phyloP scores from a whole-genome alignment of 2,329 filamentous ascomycete species.

The Fusarium vanettenii region DNA sequence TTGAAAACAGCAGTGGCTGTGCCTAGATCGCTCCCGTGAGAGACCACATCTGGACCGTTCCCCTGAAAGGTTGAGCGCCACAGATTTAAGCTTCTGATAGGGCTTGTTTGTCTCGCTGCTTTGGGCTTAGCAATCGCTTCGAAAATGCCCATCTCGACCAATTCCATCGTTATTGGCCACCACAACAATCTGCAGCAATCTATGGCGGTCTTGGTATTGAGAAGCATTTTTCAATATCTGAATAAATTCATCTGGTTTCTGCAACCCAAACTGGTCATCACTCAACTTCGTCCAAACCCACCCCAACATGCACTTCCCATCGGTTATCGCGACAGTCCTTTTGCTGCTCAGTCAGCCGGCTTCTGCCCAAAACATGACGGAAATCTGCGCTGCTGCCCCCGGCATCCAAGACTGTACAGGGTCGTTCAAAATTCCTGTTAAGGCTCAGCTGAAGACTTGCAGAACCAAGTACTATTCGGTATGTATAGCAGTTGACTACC shows the following conservation, averaged over 20 bases:
- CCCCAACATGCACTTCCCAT: not conserved
- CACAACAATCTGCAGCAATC: not conserved
- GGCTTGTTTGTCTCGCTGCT: not conserved
- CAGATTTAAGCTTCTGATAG: not conserved
- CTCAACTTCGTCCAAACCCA: not conserved
- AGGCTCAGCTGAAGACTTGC: not conserved
- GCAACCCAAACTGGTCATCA: not conserved
- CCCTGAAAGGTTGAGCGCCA: not conserved
- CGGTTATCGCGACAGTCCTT: not conserved
- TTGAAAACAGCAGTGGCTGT: not conserved
- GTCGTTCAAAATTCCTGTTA: not conserved
- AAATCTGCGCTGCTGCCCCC: not conserved
- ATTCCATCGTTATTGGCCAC: not conserved
- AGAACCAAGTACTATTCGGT: not conserved
- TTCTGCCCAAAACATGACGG: not conserved
- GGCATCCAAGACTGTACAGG: constrained; percentile 1
- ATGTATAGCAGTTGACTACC: not conserved
- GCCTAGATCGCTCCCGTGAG: not conserved
- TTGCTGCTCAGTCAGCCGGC: not conserved
- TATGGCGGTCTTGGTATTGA: not conserved
- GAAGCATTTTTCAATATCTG: not conserved
- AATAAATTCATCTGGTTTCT: not conserved
- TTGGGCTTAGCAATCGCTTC: not conserved
- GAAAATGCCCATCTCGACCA: not conserved
- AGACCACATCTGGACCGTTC: not conserved